phyloP scores from a whole-genome alignment of 345 rosid genomes.

The Hevea brasiliensis region DNA sequence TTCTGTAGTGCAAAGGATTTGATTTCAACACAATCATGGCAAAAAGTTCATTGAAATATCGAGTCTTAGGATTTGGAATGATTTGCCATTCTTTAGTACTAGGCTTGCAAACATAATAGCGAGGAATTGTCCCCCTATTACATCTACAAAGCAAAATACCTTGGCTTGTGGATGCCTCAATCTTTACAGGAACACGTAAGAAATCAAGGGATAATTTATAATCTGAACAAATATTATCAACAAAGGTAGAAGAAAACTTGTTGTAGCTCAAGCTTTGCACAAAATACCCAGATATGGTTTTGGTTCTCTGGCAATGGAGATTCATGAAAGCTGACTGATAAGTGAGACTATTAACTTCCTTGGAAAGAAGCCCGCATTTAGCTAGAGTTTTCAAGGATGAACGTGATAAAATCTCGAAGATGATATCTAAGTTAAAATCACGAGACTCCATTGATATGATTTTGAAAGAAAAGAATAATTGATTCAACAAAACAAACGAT shows the following conservation, averaged over 20 bases:
- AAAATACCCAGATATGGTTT: slow-evolving; percentile 16
- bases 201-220: slow-evolving; percentile 4
- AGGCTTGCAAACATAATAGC: slow-evolving; percentile 35
- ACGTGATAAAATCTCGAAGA: slow-evolving; percentile 11
- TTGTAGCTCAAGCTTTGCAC: not conserved
- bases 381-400: slow-evolving; percentile 5
- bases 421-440: not conserved
- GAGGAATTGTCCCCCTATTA: not conserved
- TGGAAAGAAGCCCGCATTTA: slow-evolving; percentile 6
- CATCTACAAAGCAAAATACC: slow-evolving; percentile 12
- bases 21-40: slow-evolving; percentile 21
- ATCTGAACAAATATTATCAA: not conserved
- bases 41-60: not conserved
- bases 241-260: not conserved
- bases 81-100: slow-evolving; percentile 20
- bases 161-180: not conserved
- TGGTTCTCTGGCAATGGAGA: slow-evolving; percentile 13
- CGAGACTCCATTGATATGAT: too few species aligned
- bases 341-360: not conserved
- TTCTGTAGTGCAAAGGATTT: slow-evolving; percentile 25
- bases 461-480: too few species aligned
- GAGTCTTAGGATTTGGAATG: slow-evolving; percentile 23
- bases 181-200: not conserved
- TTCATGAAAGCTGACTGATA: slow-evolving; percentile 17
- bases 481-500: too few species aligned